Evolutionary conservation across 164 flowering plant genomes (phyloP).

Genomic region (Litsea cubeba): DNA sequence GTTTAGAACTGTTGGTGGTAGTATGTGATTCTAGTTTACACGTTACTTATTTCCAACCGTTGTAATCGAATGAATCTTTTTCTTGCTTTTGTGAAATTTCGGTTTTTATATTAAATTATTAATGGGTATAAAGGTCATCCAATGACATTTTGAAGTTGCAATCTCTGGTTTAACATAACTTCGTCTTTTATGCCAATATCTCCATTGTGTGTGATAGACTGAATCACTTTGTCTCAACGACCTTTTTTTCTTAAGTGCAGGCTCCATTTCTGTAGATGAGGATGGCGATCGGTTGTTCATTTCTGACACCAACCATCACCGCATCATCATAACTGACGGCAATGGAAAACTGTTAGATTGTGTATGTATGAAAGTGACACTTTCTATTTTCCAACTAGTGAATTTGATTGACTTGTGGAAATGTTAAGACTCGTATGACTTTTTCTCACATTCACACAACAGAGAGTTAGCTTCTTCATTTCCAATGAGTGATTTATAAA

Average conservation of each 20-base stretch:
- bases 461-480: background rate
- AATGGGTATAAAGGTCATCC: background rate
- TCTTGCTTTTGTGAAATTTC: no score
- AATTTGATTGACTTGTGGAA: background rate
- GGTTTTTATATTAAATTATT: no score
- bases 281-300: conserved; percentile 60
- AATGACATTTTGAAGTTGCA: background rate
- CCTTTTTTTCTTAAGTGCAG: conserved; percentile 30
- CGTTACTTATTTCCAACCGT: no score
- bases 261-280: conserved; percentile 77
- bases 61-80: no score
- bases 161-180: background rate
- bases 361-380: conserved; percentile 43
- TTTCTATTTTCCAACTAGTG: background rate
- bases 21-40: no score
- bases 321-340: conserved; percentile 55
- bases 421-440: background rate
- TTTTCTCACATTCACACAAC: background rate
- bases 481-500: background rate
- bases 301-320: conserved; percentile 87
- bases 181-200: background rate
- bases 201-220: background rate
- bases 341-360: conserved; percentile 68
- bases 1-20: no score
- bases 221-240: background rate